Percentiles rank a stretch among this genome's conserved stretches.
These are phyloP conservation scores for Chaetomium sp. DNA, from an alignment of 2,329 filamentous ascomycete species.

Conservation along the genomic window DNA sequence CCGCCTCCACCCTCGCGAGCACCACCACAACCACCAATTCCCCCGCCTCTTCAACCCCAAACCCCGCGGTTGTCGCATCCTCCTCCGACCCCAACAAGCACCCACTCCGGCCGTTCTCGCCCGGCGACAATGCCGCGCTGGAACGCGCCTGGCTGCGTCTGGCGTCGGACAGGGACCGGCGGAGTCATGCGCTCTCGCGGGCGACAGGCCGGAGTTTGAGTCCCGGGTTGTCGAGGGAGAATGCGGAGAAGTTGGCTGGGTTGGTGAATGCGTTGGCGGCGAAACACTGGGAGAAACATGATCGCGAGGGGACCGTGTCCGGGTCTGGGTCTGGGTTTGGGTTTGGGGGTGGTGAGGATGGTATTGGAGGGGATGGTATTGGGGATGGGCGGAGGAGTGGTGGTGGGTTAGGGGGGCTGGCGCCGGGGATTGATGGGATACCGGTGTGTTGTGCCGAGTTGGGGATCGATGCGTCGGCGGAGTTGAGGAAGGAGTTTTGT, in stretches of 20 bases:
- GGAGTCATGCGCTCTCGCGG: slow-evolving; percentile 35
- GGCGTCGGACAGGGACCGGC: slow-evolving; percentile 40
- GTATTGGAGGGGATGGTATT: slow-evolving; percentile 15
- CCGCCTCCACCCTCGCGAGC: slow-evolving; percentile 49
- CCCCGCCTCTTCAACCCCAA: not conserved
- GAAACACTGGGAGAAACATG: slow-evolving; percentile 44
- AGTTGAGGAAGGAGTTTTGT: slow-evolving; percentile 46
- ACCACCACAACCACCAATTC: slow-evolving; percentile 34
- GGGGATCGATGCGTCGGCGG: slow-evolving; percentile 39
- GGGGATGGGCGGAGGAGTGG: not conserved
- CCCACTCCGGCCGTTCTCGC: slow-evolving; percentile 69
- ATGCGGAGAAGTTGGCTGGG: slow-evolving; percentile 31
- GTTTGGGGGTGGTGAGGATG: not conserved
- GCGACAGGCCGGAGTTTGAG: slow-evolving; percentile 28
- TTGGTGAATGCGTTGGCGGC: slow-evolving; percentile 40
- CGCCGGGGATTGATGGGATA: slow-evolving; percentile 10
- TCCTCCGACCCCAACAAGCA: slow-evolving; percentile 34
- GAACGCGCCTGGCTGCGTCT: slow-evolving; percentile 71
- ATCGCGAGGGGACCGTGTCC: slow-evolving; percentile 30
- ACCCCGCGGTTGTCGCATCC: slow-evolving; percentile 37
- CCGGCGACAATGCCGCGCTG: slow-evolving; percentile 70
- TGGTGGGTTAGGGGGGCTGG: too few relatives aligned
- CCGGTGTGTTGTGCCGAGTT: slow-evolving; percentile 45
- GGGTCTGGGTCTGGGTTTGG: too few relatives aligned
- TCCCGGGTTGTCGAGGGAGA: slow-evolving; percentile 29